These are phyloP conservation scores for Pleurotus citrinopileatus DNA, from an alignment of 768 basidiomycete species.

Conservation along the genomic window DNA sequence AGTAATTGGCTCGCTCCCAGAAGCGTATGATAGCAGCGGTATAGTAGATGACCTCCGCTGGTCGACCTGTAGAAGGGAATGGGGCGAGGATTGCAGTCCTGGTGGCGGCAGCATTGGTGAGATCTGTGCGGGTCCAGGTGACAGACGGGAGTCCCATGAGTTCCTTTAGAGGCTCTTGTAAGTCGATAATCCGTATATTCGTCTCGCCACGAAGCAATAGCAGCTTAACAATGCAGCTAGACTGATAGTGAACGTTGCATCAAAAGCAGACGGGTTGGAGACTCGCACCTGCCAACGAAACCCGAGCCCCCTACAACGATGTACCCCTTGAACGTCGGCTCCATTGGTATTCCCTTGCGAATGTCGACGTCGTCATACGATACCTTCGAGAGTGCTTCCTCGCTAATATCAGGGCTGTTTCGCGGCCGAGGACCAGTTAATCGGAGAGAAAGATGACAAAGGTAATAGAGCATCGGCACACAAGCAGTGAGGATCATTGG, in stretches of 20 bases:
- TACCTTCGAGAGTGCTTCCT: slow-evolving; percentile 18
- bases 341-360: slow-evolving; percentile 20
- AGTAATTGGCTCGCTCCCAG: slow-evolving; percentile 44
- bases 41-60: slow-evolving; percentile 48
- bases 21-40: slow-evolving; percentile 56
- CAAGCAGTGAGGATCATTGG: too few species aligned
- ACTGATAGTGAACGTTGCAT: too few species aligned
- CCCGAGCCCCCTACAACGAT: slow-evolving; percentile 30
- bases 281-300: slow-evolving; percentile 27
- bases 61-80: slow-evolving; percentile 38
- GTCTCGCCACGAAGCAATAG: slow-evolving; percentile 32
- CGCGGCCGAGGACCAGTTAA: slow-evolving; percentile 13
- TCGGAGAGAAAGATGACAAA: slow-evolving; percentile 15
- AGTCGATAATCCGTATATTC: slow-evolving; percentile 28
- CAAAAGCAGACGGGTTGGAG: too few species aligned
- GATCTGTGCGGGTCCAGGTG: slow-evolving; percentile 26
- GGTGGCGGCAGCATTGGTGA: slow-evolving; percentile 26
- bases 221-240: slow-evolving; percentile 29
- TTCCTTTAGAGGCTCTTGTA: slow-evolving; percentile 22
- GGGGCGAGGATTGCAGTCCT: slow-evolving; percentile 21
- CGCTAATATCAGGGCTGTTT: neutral
- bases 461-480: slow-evolving; percentile 3
- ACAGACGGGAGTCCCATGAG: slow-evolving; percentile 23
- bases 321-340: slow-evolving; percentile 23
- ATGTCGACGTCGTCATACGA: slow-evolving; percentile 26